These are phyloP conservation scores for Coemansia sp. DNA, from an alignment of 192 early-diverging fungal genomes.

Conservation along the genomic window DNA sequence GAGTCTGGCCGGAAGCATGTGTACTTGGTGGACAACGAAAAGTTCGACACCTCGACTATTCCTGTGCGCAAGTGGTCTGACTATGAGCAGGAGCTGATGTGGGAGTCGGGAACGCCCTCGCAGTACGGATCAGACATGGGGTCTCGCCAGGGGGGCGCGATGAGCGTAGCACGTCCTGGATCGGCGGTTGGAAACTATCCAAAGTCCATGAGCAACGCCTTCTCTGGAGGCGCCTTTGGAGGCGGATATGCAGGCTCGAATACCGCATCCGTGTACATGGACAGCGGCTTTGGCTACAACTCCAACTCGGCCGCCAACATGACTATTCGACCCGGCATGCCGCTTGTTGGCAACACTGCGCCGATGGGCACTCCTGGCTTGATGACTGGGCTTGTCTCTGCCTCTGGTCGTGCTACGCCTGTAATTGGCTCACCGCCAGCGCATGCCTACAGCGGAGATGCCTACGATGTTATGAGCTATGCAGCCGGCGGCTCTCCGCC, in stretches of 20 bases:
- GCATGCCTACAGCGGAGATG: conserved; percentile 40
- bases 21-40: conserved; percentile 65
- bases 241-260: conserved; percentile 36
- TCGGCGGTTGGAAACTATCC: conserved; percentile 49
- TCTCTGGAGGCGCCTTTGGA: neutral
- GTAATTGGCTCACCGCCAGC: conserved; percentile 23
- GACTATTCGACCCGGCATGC: conserved; percentile 24
- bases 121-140: conserved; percentile 45
- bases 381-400: conserved; percentile 11
- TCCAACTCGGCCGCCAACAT: conserved; percentile 43
- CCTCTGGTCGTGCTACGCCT: conserved; percentile 32
- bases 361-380: conserved; percentile 16
- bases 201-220: conserved; percentile 40
- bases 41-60: conserved; percentile 77
- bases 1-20: conserved; percentile 74
- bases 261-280: conserved; percentile 48
- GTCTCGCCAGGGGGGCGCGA: conserved; percentile 33
- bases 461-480: conserved; percentile 47
- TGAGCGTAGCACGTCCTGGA: conserved; percentile 36
- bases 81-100: conserved; percentile 73
- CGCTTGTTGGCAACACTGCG: conserved; percentile 20
- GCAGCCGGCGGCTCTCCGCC: conserved; percentile 27
- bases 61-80: conserved; percentile 81
- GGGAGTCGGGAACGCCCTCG: conserved; percentile 61
- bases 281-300: conserved; percentile 36